phyloP scores from a whole-genome alignment of 139 green algal species.

The Tetratostichococcus sp. region DNA sequence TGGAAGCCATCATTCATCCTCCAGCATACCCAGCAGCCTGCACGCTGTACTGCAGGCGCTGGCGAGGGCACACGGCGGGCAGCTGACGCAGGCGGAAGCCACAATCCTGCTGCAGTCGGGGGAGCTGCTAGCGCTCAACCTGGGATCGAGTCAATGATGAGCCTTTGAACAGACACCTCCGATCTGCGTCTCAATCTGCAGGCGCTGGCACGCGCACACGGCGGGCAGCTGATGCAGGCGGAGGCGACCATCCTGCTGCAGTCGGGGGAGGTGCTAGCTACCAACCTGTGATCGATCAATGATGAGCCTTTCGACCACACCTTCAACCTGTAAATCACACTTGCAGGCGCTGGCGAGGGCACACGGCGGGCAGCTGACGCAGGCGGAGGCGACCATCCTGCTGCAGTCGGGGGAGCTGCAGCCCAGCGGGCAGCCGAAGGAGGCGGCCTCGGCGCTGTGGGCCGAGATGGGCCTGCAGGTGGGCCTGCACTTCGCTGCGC shows the following conservation, averaged over 20 bases:
- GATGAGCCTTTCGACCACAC: too few species aligned
- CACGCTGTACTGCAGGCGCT: conserved; percentile 7
- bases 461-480: conserved; percentile 42
- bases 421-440: background rate
- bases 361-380: conserved; percentile 23
- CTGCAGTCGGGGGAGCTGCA: background rate
- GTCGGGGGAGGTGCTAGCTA: background rate
- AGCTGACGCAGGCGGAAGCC: conserved; percentile 19
- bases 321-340: background rate
- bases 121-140: too few species aligned
- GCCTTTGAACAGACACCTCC: conserved; percentile 2
- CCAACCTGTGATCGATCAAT: too few species aligned
- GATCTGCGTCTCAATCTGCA: background rate
- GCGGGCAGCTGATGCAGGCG: conserved; percentile 20
- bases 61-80: conserved; percentile 24
- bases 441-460: conserved; percentile 42
- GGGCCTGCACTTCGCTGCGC: too few species aligned
- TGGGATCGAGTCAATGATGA: too few species aligned
- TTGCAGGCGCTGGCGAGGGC: conserved; percentile 25
- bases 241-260: conserved; percentile 22
- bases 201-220: conserved; percentile 27
- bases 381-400: conserved; percentile 22
- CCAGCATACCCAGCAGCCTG: background rate
- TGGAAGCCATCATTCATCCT: too few species aligned
- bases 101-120: conserved; percentile 11